Percentiles rank a stretch among this genome's conserved stretches.
Conservation (phyloP, 805 yeast species). For the Metschnikowia drakensbergensis region DNA sequence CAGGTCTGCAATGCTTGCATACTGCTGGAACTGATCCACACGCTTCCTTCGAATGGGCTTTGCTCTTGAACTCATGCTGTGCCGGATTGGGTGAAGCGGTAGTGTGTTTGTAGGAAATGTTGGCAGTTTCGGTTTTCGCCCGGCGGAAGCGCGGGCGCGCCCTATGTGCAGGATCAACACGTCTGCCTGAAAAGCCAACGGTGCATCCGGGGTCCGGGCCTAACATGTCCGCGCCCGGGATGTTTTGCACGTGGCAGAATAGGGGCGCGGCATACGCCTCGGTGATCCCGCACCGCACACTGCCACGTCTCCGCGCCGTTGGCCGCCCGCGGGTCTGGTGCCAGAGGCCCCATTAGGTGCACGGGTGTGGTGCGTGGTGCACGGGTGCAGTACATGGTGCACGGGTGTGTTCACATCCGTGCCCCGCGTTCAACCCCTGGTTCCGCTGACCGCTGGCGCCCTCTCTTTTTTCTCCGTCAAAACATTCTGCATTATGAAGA, state of each 20-base stretch:
- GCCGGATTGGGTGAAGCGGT: not conserved
- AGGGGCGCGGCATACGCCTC: not conserved
- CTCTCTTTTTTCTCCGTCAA: too few relatives aligned
- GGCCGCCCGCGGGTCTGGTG: too few relatives aligned
- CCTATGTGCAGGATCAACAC: conserved; percentile 9
- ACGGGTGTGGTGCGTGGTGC: too few relatives aligned
- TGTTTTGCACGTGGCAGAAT: not conserved
- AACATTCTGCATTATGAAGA: too few relatives aligned
- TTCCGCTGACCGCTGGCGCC: too few relatives aligned
- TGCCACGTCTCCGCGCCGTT: too few relatives aligned
- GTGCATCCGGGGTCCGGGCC: not conserved
- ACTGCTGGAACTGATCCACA: conserved; percentile 17
- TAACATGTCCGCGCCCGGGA: too few relatives aligned
- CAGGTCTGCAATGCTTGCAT: conserved; percentile 6
- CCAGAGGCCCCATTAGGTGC: too few relatives aligned
- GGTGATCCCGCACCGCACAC: too few relatives aligned
- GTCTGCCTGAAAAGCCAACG: not conserved
- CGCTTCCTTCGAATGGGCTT: conserved; percentile 12
- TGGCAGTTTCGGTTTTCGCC: not conserved
- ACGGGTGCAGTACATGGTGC: not conserved
- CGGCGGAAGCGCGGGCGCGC: conserved; percentile 6
- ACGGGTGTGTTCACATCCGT: not conserved
- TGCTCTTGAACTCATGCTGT: conserved; percentile 12
- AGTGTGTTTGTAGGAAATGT: conserved; percentile 1
- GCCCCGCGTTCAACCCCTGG: too few relatives aligned